phyloP scores from a whole-genome alignment of 768 basidiomycete genomes.

The Leccinum incarnatum region DNA sequence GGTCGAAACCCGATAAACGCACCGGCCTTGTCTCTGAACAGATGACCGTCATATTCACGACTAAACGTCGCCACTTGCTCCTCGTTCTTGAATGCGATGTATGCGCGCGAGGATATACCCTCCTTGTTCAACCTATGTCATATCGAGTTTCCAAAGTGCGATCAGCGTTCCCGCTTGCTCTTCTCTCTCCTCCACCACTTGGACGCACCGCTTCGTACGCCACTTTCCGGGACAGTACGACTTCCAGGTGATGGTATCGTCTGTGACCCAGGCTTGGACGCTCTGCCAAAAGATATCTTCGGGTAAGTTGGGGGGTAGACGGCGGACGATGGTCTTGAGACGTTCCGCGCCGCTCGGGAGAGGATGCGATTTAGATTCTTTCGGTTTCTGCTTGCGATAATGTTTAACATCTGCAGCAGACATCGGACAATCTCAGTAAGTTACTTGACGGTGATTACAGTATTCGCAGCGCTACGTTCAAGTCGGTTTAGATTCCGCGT shows the following conservation, averaged over 20 bases:
- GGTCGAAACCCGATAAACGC: neutral
- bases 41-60: slow-evolving; percentile 84
- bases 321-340: slow-evolving; percentile 83
- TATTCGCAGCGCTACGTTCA: neutral
- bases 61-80: slow-evolving; percentile 74
- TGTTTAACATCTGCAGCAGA: slow-evolving; percentile 19
- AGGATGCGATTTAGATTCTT: slow-evolving; percentile 32
- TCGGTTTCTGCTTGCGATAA: slow-evolving; percentile 28
- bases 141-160: neutral
- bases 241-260: slow-evolving; percentile 70
- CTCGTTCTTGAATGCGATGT: slow-evolving; percentile 82
- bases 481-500: neutral
- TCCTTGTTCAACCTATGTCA: slow-evolving; percentile 73
- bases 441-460: neutral
- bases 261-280: slow-evolving; percentile 78
- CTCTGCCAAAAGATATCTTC: slow-evolving; percentile 94
- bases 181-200: neutral
- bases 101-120: slow-evolving; percentile 83
- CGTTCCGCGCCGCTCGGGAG: slow-evolving; percentile 45
- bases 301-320: slow-evolving; percentile 89
- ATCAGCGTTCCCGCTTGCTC: neutral
- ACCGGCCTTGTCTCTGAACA: slow-evolving; percentile 93
- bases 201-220: slow-evolving; percentile 55
- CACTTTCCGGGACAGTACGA: slow-evolving; percentile 65
- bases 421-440: slow-evolving; percentile 4